phyloP scores from a whole-genome alignment of 2,329 filamentous ascomycete species.

The Trichoderma afroharzianum region DNA sequence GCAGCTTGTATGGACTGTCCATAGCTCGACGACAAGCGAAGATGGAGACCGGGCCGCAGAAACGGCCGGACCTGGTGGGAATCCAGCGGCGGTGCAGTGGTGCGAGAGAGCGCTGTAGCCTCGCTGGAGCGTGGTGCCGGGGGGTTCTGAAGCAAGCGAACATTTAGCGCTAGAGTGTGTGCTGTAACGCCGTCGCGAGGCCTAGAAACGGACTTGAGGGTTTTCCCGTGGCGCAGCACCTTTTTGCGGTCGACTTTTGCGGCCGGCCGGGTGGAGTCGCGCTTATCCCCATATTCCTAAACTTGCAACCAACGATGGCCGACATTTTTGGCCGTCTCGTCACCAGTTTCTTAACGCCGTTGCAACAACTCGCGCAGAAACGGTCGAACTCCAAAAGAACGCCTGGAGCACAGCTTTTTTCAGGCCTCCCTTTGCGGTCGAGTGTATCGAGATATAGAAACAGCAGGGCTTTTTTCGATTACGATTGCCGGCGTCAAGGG shows the following conservation, averaged over 20 bases:
- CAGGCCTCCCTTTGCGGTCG: neutral
- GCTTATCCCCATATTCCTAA: neutral
- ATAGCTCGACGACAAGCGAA: neutral
- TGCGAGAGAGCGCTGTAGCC: neutral
- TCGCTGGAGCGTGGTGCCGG: neutral
- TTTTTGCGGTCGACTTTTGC: constrained; percentile 15
- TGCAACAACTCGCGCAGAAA: neutral
- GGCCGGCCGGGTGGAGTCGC: constrained; percentile 10
- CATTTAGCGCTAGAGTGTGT: neutral
- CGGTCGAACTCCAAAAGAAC: neutral
- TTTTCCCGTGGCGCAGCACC: constrained; percentile 10
- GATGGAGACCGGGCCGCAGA: constrained; percentile 18
- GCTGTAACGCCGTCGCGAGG: neutral
- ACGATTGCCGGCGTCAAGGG: neutral
- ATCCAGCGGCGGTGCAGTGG: constrained; percentile 9
- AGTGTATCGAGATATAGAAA: neutral
- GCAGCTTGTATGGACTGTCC: neutral
- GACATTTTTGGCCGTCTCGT: neutral
- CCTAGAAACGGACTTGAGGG: neutral
- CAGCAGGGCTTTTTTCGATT: neutral
- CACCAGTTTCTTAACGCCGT: neutral
- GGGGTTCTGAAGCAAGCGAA: neutral
- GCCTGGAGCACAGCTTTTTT: neutral
- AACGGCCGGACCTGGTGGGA: constrained; percentile 17
- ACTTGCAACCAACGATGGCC: neutral